These are phyloP conservation scores for Coniochaeta hoffmannii DNA, from an alignment of 2,329 filamentous ascomycete genomes.

Conservation along the genomic window DNA sequence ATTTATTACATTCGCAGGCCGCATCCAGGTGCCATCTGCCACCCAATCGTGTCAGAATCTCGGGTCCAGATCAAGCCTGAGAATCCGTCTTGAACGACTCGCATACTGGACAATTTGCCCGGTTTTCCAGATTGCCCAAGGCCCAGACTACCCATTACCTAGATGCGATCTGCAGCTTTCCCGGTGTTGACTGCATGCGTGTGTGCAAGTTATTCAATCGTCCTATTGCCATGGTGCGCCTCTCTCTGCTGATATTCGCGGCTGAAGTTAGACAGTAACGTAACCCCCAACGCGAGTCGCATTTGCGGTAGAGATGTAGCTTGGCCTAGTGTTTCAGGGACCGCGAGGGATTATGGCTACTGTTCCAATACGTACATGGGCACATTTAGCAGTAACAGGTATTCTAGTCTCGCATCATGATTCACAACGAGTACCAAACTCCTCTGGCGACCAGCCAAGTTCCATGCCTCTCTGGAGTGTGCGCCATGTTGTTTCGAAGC, in stretches of 20 bases:
- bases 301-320: neutral
- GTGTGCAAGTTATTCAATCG: neutral
- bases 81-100: neutral
- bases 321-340: neutral
- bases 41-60: neutral
- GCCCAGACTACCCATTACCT: neutral
- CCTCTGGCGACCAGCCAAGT: too few relatives aligned
- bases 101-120: constrained; percentile 1
- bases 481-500: too few relatives aligned
- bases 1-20: too few relatives aligned
- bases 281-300: neutral
- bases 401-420: too few relatives aligned
- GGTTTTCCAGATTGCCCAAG: constrained; percentile 2
- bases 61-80: neutral
- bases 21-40: neutral
- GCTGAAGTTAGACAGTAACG: constrained; percentile 1
- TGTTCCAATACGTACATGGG: too few relatives aligned
- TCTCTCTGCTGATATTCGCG: neutral
- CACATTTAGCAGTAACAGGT: too few relatives aligned
- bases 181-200: neutral
- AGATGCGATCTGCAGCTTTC: neutral
- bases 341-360: too few relatives aligned
- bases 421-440: too few relatives aligned
- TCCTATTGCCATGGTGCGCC: neutral
- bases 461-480: too few relatives aligned